Conservation (phyloP, 257 asterid species). For the Przewalskia tangutica region DNA sequence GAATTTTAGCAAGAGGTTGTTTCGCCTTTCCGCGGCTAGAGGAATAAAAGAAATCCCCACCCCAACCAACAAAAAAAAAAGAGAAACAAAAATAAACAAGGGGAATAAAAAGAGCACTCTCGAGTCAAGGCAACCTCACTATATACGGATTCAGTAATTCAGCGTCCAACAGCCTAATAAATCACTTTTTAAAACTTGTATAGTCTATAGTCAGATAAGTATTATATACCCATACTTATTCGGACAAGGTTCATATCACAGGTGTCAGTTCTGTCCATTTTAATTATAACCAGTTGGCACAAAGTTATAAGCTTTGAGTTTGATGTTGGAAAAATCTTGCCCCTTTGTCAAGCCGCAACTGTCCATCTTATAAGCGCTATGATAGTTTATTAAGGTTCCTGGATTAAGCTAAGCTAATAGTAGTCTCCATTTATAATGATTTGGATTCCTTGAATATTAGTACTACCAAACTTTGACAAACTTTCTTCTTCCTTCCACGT, state of each 20-base stretch:
- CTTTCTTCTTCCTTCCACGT: background rate
- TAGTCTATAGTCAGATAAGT: background rate
- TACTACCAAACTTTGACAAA: background rate
- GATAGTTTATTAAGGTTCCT: background rate
- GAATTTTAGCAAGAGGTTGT: no score
- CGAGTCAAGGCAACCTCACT: background rate
- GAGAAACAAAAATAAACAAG: background rate
- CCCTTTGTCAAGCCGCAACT: background rate
- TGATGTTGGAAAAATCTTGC: background rate
- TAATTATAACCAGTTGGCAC: background rate
- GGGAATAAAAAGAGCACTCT: background rate
- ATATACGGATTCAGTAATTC: background rate
- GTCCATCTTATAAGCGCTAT: background rate
- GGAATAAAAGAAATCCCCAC: no score
- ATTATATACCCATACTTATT: background rate
- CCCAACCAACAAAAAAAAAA: background rate
- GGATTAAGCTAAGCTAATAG: background rate
- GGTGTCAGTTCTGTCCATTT: background rate
- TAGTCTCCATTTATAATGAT: background rate
- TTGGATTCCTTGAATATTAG: background rate
- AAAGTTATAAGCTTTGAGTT: background rate
- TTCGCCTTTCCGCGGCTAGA: no score
- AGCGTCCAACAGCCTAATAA: background rate
- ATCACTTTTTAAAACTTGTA: background rate
- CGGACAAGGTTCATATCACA: background rate